Percentiles rank a stretch among this genome's conserved stretches.
Conservation (phyloP, 352 stramenopile genomes). For the Globisporangium acanthophoron region DNA sequence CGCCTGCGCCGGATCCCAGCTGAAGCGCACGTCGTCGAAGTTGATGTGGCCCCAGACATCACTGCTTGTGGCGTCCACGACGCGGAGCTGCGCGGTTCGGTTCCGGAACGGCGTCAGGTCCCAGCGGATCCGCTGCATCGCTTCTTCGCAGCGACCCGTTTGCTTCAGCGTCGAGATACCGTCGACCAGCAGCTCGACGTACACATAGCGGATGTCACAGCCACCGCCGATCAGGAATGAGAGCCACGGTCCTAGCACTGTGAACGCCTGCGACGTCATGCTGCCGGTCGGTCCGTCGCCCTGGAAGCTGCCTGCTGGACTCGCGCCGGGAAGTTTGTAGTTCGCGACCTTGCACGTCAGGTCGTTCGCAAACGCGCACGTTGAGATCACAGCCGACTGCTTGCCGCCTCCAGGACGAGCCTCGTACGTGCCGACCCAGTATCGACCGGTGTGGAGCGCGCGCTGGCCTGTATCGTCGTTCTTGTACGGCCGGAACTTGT, state of each 20-base stretch:
- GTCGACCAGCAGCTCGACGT: slow-evolving; percentile 94
- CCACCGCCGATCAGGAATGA: slow-evolving; percentile 93
- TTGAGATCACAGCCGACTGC: slow-evolving; percentile 26
- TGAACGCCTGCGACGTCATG: slow-evolving; percentile 93
- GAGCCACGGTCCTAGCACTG: slow-evolving; percentile 85
- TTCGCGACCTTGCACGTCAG: slow-evolving; percentile 51
- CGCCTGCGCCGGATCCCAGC: slow-evolving; percentile 78
- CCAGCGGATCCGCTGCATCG: slow-evolving; percentile 88
- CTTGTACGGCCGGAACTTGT: slow-evolving; percentile 31
- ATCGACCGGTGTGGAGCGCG: slow-evolving; percentile 76
- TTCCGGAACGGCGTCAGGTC: slow-evolving; percentile 81
- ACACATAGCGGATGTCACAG: slow-evolving; percentile 89
- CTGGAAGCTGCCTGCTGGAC: slow-evolving; percentile 69
- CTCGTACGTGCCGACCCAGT: slow-evolving; percentile 95
- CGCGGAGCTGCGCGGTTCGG: slow-evolving; percentile 85
- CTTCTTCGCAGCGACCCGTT: slow-evolving; percentile 89
- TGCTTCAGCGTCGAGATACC: slow-evolving; percentile 75
- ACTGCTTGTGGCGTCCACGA: slow-evolving; percentile 89
- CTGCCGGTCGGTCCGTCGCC: slow-evolving; percentile 90
- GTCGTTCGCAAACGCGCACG: slow-evolving; percentile 69
- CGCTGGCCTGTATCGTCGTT: slow-evolving; percentile 35
- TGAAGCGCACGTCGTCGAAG: slow-evolving; percentile 94
- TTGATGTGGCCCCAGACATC: slow-evolving; percentile 95
- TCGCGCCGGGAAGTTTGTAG: slow-evolving; percentile 73
- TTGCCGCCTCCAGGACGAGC: slow-evolving; percentile 74